Base-by-base conservation (phyloP, 2,329 filamentous ascomycete genomes). In the Sclerotinia sclerotiorum region DNA sequence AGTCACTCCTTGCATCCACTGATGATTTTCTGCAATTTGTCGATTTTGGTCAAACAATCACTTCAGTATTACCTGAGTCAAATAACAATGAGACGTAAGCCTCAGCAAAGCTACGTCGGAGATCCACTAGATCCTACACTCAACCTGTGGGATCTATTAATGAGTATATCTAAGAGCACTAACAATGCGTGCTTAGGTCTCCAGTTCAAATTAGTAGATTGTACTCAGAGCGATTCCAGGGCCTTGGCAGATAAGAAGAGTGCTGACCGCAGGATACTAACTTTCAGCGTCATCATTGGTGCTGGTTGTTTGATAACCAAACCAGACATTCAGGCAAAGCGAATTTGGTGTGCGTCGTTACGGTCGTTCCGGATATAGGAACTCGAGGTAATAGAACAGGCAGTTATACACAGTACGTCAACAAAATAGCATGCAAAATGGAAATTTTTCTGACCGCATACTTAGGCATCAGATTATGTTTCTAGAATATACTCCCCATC, bases 21-120 rank as follows among this genome's bases (percentile, higher is more conserved):
- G 32, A 61, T 3, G 51, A 39, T 1, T 19, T 27, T 42, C n/a
- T 63, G 15, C 29, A 63, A 63, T 65, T 42, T 21, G 35, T 55
- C 24, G 35, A 42, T 24, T 24, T 67, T 52, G 29, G 32, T 46
- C 19, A 32, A 60, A 49, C n/a, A 10, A 51, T 39, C 19, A 11
- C 19, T 49, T 8, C 29, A 19, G 44, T 44, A 49, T 51, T 39
- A 42, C 19, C n/a, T 58, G 64, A 8, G 32, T 67, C n/a, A 29
- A 27, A 60, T 55, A 64, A 61, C 52, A n/a, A 60, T 60, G 17
- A 17, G 21, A 29, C 24, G 35, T 65, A 54, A 65, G 62, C 39
- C 62, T 44, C 32, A 63, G 15, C 15, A 63, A 21, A 51, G 15
- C 5, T 27, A 39, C 32, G 19, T 39, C 15, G n/a, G n/a, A 42